phyloP scores from a whole-genome alignment of 768 basidiomycete genomes.

The Boletus bicolor region DNA sequence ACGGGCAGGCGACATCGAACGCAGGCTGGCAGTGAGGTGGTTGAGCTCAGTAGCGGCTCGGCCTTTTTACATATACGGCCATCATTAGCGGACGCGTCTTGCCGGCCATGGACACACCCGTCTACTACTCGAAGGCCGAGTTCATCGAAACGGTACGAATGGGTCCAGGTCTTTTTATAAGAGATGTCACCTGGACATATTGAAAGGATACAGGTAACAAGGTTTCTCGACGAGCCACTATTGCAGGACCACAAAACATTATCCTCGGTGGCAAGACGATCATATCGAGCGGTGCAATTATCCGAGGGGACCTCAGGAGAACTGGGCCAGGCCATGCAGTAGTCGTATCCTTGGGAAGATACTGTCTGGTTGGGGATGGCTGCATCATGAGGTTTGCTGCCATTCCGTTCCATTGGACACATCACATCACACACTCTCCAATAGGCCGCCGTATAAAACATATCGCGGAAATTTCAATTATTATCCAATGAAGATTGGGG shows the following conservation, averaged over 20 bases:
- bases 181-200: constrained; percentile 3
- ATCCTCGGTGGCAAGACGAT: constrained; percentile 97
- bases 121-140: constrained; percentile 78
- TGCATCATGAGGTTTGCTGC: constrained; percentile 76
- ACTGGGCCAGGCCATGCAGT: constrained; percentile 91
- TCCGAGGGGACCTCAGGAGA: constrained; percentile 89
- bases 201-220: constrained; percentile 91
- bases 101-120: constrained; percentile 59
- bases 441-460: constrained; percentile 82
- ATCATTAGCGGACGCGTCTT: constrained; percentile 13
- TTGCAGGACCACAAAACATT: constrained; percentile 93
- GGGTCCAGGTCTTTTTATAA: neutral
- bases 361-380: constrained; percentile 88
- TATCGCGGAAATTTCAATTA: constrained; percentile 93
- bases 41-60: neutral
- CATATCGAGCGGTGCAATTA: constrained; percentile 84
- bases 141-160: constrained; percentile 83
- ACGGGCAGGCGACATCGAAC: constrained; percentile 5
- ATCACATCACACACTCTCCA: neutral
- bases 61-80: constrained; percentile 1
- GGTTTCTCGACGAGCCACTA: constrained; percentile 87
- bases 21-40: neutral
- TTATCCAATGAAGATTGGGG: constrained; percentile 96
- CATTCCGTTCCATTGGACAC: neutral
- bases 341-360: constrained; percentile 89